A percentile compares a stretch with the other conserved stretches of the same genome.
Evolutionary conservation across 1,284 basidiomycete species (phyloP).

Genomic region (Sanguinoderma infundibulare): DNA sequence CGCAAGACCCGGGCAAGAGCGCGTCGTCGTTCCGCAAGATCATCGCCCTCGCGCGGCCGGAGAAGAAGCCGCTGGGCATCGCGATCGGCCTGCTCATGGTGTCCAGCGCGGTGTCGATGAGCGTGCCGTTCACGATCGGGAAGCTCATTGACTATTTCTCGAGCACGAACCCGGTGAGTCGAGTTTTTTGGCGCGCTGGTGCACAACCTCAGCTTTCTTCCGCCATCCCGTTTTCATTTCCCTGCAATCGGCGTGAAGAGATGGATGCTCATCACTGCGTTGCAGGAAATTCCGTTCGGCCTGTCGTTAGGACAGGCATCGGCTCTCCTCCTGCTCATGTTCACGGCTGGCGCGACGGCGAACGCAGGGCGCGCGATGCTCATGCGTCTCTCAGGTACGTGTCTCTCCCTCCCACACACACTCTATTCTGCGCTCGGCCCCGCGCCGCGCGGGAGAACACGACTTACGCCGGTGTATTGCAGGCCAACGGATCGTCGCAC

Average conservation of each 20-base stretch:
- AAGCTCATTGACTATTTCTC: constrained; percentile 94
- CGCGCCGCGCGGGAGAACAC: not conserved
- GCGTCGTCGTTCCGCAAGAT: constrained; percentile 77
- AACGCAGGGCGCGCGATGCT: constrained; percentile 90
- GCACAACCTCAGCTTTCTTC: no score
- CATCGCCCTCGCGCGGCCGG: constrained; percentile 76
- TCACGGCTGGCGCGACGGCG: constrained; percentile 86
- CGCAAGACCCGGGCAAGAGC: constrained; percentile 40
- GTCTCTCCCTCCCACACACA: not conserved
- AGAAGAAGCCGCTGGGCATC: constrained; percentile 70
- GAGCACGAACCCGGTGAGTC: constrained; percentile 64
- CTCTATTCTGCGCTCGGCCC: not conserved
- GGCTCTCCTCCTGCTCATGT: constrained; percentile 74
- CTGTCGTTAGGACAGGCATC: constrained; percentile 86
- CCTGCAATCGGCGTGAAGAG: no score
- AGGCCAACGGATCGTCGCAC: constrained; percentile 93
- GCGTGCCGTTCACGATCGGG: constrained; percentile 89
- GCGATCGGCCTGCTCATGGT: constrained; percentile 73
- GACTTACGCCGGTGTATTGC: not conserved
- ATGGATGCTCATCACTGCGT: not conserved
- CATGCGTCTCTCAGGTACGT: constrained; percentile 81
- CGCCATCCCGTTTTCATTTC: no score
- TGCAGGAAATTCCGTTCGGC: constrained; percentile 76
- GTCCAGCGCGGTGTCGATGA: constrained; percentile 86
- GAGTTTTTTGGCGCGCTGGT: constrained; percentile 21